phyloP scores from a whole-genome alignment of 495 filamentous ascomycete species.

The Talaromyces nanjingensis region DNA sequence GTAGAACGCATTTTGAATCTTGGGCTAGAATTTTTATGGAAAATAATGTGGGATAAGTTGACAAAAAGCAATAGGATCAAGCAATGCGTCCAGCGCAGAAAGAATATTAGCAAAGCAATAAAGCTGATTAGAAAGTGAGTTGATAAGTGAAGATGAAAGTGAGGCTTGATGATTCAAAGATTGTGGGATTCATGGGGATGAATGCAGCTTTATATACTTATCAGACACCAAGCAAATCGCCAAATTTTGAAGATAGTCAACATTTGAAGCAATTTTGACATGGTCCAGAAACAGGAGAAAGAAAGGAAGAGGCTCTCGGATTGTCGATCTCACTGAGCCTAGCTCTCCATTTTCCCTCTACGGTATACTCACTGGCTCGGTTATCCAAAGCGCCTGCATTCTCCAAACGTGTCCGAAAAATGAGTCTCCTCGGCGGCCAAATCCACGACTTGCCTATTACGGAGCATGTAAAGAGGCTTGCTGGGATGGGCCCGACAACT shows the following conservation, averaged over 20 bases:
- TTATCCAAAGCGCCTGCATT: background rate
- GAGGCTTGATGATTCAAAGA: background rate
- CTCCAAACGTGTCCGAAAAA: background rate
- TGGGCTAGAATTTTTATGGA: background rate
- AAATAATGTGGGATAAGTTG: background rate
- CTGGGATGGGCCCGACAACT: background rate
- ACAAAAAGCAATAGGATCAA: background rate
- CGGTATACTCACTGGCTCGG: background rate
- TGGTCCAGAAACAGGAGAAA: background rate
- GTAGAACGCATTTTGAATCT: conserved; percentile 7
- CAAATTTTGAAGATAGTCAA: too few relatives aligned
- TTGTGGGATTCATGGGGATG: background rate
- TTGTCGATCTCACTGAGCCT: background rate
- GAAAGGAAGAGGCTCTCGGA: background rate
- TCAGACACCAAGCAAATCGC: background rate
- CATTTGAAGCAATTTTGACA: too few relatives aligned
- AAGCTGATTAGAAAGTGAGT: background rate
- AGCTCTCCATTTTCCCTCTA: background rate
- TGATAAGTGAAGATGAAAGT: background rate
- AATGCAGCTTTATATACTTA: background rate
- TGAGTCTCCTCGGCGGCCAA: background rate
- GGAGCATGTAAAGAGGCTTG: background rate
- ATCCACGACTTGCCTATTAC: background rate
- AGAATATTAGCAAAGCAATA: background rate
- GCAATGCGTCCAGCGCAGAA: background rate